These are phyloP conservation scores for Arxiozyma telluris DNA, from an alignment of 1,139 yeast species.

Conservation along the genomic window DNA sequence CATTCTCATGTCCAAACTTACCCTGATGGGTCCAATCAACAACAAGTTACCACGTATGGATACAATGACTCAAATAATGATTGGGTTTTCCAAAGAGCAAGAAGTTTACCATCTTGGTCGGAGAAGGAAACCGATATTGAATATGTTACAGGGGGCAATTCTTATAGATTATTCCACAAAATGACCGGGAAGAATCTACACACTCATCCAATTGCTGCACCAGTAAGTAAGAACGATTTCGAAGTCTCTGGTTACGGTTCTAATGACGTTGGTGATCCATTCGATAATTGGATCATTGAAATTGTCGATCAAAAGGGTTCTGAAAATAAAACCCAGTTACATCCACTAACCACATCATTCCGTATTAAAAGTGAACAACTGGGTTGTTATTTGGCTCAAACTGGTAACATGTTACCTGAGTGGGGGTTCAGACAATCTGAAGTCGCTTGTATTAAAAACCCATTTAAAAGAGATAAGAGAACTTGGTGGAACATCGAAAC, in stretches of 20 bases:
- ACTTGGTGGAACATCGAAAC: constrained; percentile 98
- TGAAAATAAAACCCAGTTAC: constrained; percentile 63
- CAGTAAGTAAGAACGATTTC: constrained; percentile 54
- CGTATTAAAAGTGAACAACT: constrained; percentile 61
- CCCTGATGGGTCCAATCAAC: constrained; percentile 95
- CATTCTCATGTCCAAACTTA: constrained; percentile 94
- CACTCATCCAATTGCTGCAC: constrained; percentile 76
- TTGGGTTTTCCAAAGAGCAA: constrained; percentile 74
- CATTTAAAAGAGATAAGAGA: constrained; percentile 78
- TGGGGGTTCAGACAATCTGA: constrained; percentile 99
- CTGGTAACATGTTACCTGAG: constrained; percentile 74
- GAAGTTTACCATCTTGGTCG: constrained; percentile 32
- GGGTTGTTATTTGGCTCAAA: constrained; percentile 80
- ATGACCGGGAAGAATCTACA: constrained; percentile 85
- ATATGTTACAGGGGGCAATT: constrained; percentile 61
- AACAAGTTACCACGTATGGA: constrained; percentile 89
- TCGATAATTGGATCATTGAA: constrained; percentile 93
- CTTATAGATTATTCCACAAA: constrained; percentile 69
- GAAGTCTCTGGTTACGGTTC: constrained; percentile 96
- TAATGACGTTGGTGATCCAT: constrained; percentile 70
- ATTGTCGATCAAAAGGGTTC: constrained; percentile 65
- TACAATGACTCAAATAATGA: constrained; percentile 90
- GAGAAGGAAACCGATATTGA: constrained; percentile 37
- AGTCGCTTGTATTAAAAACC: constrained; percentile 72
- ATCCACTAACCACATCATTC: constrained; percentile 81